These are phyloP conservation scores for Gentiana macrophylla DNA, from an alignment of 257 asterid species.

Conservation along the genomic window DNA sequence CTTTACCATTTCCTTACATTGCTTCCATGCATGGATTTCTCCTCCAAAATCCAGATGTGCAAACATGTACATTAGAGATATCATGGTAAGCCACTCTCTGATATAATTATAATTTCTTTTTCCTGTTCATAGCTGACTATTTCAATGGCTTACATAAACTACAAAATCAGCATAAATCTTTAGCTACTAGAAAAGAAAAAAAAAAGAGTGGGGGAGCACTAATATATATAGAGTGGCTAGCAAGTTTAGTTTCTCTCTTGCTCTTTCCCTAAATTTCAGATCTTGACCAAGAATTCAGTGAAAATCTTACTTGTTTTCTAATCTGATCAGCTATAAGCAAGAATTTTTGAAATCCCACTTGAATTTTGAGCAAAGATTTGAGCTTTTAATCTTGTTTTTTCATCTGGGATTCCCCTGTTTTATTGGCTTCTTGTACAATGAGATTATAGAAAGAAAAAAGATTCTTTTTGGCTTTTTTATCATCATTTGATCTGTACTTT, in stretches of 20 bases:
- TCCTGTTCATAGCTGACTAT: slow-evolving; percentile 17
- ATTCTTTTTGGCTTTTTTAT: too few species aligned
- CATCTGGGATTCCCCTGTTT: neutral
- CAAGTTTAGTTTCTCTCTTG: neutral
- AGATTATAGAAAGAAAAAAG: too few species aligned
- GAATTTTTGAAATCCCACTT: slow-evolving; percentile 6
- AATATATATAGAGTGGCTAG: too few species aligned
- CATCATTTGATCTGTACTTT: slow-evolving; percentile 9
- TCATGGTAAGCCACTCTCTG: slow-evolving; percentile 4
- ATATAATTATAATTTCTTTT: neutral
- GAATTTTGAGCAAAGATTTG: slow-evolving; percentile 3
- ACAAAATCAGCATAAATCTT: slow-evolving; percentile 15
- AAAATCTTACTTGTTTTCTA: neutral
- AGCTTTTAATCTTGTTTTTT: slow-evolving; percentile 9
- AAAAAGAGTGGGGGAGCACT: slow-evolving; percentile 4
- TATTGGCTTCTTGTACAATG: too few species aligned
- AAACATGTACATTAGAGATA: slow-evolving; percentile 6
- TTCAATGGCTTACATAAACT: slow-evolving; percentile 27
- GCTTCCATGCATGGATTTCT: slow-evolving; percentile 63
- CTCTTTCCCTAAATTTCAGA: slow-evolving; percentile 11
- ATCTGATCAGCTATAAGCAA: slow-evolving; percentile 8
- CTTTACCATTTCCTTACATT: slow-evolving; percentile 31
- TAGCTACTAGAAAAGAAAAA: slow-evolving; percentile 1
- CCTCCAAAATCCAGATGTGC: slow-evolving; percentile 29
- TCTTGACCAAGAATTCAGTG: slow-evolving; percentile 6